phyloP scores from a whole-genome alignment of 768 basidiomycete species.

The Lepiota subincarnata region DNA sequence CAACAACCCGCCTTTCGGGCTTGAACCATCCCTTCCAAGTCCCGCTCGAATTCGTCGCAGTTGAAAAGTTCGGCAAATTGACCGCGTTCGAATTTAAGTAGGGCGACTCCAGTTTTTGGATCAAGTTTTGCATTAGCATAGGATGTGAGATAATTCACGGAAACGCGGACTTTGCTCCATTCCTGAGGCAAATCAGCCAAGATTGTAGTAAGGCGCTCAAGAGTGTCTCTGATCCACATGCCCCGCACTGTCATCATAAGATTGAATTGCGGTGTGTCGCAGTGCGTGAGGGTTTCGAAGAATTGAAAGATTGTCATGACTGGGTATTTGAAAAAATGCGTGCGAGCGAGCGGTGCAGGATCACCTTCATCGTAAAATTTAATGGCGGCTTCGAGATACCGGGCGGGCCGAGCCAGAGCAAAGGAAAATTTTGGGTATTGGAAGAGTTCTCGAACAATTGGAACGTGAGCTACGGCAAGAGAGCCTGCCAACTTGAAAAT shows the following conservation, averaged over 20 bases:
- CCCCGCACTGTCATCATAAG: no score
- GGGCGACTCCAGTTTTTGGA: conserved; percentile 5
- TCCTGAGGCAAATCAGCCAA: conserved; percentile 4
- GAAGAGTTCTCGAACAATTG: conserved; percentile 11
- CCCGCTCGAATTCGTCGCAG: conserved; percentile 5
- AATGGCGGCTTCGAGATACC: no score
- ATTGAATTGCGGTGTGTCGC: conserved; percentile 3
- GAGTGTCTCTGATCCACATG: no score
- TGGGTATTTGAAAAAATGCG: no score
- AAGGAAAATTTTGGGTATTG: not conserved
- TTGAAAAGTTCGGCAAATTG: not conserved
- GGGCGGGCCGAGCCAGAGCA: no score
- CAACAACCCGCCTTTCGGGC: conserved; percentile 15
- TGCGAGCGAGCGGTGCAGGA: no score
- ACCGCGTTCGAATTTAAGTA: conserved; percentile 5
- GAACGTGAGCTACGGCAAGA: conserved; percentile 10
- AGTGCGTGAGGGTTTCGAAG: not conserved
- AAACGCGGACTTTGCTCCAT: conserved; percentile 6
- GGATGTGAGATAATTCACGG: conserved; percentile 5
- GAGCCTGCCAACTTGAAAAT: conserved; percentile 11
- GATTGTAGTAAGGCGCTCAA: conserved; percentile 4
- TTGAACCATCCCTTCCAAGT: conserved; percentile 6
- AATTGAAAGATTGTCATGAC: not conserved
- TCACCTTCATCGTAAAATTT: no score
- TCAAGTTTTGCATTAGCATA: conserved; percentile 12